A percentile compares a stretch with the other conserved stretches of the same genome.
These are phyloP conservation scores for Lentinula edodes DNA, from an alignment of 768 basidiomycete species.

Conservation along the genomic window DNA sequence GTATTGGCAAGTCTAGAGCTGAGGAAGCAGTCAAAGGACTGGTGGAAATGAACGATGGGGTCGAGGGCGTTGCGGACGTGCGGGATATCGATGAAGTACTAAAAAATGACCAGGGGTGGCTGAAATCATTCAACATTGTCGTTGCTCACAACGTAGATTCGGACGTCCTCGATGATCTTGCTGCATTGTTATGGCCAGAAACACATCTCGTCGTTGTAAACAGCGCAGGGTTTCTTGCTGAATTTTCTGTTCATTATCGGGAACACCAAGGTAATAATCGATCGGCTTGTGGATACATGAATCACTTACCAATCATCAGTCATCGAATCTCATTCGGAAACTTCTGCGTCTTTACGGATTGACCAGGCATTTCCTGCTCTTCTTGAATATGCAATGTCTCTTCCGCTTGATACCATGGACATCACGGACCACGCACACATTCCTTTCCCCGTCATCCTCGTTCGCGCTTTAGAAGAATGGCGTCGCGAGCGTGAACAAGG, in stretches of 20 bases:
- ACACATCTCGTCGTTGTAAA: constrained; percentile 73
- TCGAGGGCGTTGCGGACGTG: constrained; percentile 61
- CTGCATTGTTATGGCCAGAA: constrained; percentile 64
- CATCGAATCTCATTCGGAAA: constrained; percentile 84
- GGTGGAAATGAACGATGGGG: constrained; percentile 83
- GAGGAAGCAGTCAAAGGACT: constrained; percentile 73
- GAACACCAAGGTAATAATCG: constrained; percentile 71
- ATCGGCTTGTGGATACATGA: neutral
- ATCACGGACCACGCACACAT: constrained; percentile 86
- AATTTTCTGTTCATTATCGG: constrained; percentile 83
- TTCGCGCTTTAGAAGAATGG: constrained; percentile 81
- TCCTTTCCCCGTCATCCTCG: constrained; percentile 86
- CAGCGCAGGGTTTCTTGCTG: constrained; percentile 86
- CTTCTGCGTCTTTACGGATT: constrained; percentile 69
- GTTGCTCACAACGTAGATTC: constrained; percentile 78
- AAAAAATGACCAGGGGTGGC: constrained; percentile 43
- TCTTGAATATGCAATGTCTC: constrained; percentile 58
- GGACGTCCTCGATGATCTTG: constrained; percentile 48
- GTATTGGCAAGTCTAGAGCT: constrained; percentile 77
- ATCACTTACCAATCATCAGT: constrained; percentile 38
- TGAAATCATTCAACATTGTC: constrained; percentile 69
- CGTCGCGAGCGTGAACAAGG: constrained; percentile 33
- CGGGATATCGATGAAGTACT: constrained; percentile 55
- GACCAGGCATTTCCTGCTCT: constrained; percentile 86
- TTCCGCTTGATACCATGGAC: constrained; percentile 79